Base-by-base conservation (phyloP, 2,329 filamentous ascomycete species). In the Paraconiothyrium brasiliense region DNA sequence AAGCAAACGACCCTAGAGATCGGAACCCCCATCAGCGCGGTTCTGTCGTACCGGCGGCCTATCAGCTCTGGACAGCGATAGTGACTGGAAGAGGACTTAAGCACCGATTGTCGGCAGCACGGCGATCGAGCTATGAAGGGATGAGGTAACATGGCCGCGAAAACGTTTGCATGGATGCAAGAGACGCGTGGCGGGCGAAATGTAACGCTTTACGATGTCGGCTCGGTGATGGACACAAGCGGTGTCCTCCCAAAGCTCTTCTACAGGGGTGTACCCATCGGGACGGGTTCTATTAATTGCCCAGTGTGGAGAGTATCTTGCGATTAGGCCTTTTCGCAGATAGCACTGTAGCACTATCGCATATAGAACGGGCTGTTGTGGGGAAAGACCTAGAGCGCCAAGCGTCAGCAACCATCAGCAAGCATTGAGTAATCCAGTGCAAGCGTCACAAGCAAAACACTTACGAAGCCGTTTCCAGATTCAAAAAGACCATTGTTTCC, bases 351-450 rank as follows among this genome's bases (percentile, higher is more conserved):
- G 48, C 14, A 20, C 54, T 58, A 70, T 60, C 60, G 54, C 61
- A 61, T 63, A 61, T 56, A 67, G 54, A 63, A 66, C 41, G 57
- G 59, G 54, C 49, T 68, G 59, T 66, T 67, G 63, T 54, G 64
- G 46, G 54, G 66, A 39, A 64, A 64, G 55, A 60, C 64, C 68
- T 73, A 46, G 27, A 59, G 24, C 37, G 46, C 60, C 59, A 46
- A 64, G 49, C 51, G 65, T 72, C 62, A 71, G 69, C 66, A 66
- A 39, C 32, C 54, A 64, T 65, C 54, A 63, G 58, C 54, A 60
- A 54, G n/a, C 41, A 32, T 59, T 57, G 20, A 59, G 47, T 62
- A 59, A 62, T 43, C 59, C 2, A 16, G 14, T 32, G 41, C 14
- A 52, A 20, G 30, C 22, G 30, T 55, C 8, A 44, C 50, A 62